These are phyloP conservation scores for Skeletonema costatum DNA, from an alignment of 108 stramenopile genomes.

Conservation along the genomic window DNA sequence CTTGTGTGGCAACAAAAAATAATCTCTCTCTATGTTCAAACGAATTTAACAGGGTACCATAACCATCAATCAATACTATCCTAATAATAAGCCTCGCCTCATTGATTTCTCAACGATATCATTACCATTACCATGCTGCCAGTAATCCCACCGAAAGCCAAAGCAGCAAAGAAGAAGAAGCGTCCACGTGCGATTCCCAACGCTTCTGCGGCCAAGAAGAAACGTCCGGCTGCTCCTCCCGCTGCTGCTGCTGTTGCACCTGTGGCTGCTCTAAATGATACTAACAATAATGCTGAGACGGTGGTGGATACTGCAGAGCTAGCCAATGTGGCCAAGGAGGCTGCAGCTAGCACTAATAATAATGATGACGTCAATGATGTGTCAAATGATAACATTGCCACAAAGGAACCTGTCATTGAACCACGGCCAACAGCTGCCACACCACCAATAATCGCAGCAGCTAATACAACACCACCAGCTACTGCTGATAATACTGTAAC, in stretches of 20 bases:
- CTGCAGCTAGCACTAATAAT: not conserved
- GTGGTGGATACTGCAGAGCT: not conserved
- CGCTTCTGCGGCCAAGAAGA: conserved; percentile 3
- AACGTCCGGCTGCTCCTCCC: not conserved
- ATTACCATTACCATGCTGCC: not conserved
- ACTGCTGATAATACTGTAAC: not conserved
- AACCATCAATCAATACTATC: too few relatives aligned
- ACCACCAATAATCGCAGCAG: too few relatives aligned
- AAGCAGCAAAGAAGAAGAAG: not conserved
- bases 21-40: too few relatives aligned
- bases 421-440: not conserved
- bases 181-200: not conserved
- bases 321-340: not conserved
- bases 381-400: not conserved
- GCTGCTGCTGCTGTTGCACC: not conserved
- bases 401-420: too few relatives aligned
- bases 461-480: too few relatives aligned
- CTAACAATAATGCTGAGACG: not conserved
- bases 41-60: too few relatives aligned
- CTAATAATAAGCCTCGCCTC: too few relatives aligned
- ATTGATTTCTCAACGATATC: too few relatives aligned
- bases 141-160: not conserved
- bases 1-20: too few relatives aligned
- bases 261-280: not conserved
- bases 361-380: not conserved